Conservation (phyloP, 495 filamentous ascomycete genomes). For the Tuber microsphaerosporum region DNA sequence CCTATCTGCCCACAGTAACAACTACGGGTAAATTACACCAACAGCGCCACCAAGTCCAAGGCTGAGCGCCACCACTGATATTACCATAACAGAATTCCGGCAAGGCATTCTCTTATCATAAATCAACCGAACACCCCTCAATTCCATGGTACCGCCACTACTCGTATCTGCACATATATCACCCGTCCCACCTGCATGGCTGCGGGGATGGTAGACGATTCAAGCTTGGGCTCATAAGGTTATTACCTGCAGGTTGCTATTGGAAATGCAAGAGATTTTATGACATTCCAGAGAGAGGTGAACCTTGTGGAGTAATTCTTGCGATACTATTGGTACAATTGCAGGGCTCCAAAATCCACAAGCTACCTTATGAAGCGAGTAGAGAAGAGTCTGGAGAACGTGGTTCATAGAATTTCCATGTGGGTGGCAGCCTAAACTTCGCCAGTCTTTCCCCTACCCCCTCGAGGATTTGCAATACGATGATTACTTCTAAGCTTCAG, state of each 20-base stretch:
- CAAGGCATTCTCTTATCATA: too few relatives aligned
- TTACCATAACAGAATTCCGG: too few relatives aligned
- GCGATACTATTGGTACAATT: background rate
- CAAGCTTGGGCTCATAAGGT: too few relatives aligned
- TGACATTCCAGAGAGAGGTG: background rate
- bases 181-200: background rate
- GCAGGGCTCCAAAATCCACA: background rate
- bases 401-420: too few relatives aligned
- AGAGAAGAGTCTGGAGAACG: too few relatives aligned
- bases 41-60: too few relatives aligned
- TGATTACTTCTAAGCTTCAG: background rate
- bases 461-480: background rate
- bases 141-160: background rate
- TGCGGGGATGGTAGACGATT: background rate
- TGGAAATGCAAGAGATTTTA: background rate
- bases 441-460: too few relatives aligned
- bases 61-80: too few relatives aligned
- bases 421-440: too few relatives aligned
- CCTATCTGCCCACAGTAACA: too few relatives aligned
- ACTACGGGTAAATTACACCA: too few relatives aligned
- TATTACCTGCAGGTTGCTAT: background rate
- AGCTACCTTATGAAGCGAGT: background rate
- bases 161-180: background rate
- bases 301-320: background rate
- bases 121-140: background rate